Base-by-base conservation (phyloP, 2,329 filamentous ascomycete species). In the Aspergillus unguis region DNA sequence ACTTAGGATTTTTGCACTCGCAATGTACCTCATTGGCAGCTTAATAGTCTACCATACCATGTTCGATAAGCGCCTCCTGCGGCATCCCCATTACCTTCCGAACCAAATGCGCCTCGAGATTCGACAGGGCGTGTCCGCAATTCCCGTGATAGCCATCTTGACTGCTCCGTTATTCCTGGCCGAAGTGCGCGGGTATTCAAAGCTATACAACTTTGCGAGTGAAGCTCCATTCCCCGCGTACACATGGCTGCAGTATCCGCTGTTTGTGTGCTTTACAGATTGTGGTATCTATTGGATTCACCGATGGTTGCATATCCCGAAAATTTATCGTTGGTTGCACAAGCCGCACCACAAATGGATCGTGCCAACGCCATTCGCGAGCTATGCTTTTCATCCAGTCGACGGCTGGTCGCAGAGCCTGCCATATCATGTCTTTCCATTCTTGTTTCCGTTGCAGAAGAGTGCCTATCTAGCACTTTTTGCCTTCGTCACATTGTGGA, bases 331-430 rank as follows among this genome's bases (percentile, higher is more conserved):
- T 77, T 79, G 78, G 62, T 80, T 96, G 43, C 92, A 97, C 81
- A 97, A 97, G 82, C 86, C 90, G 58, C 92, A 97, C 75, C 92
- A 97, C 83, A 96, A 95, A 79, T 97, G 92, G 92, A 95, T 96
- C 74, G 94, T 96, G 86, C 92, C 92, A 6, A 95, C 90, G 0
- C 92, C 92, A 0, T 96, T 84, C 71, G 91, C 92, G 25, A 90
- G 87, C 63, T 88, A 95, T 68, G 92, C 92, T 48, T 97, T 97
- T 80, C 90, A 97, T 76, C 92, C 92, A 0, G 69, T 96, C 41
- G 92, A 97, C 68, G 92, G 92, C 62, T 96, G 86, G 74, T 80
- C 84, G 5, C 92, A 96, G 77, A 88, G 87, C 54, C 68, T 95
- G 31, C 92, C 92, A 1, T 97, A 96, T 76, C 92, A 97, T 75